Evolutionary conservation across 139 green algal genomes (phyloP), one percentile per base, ranked within the genome.

Genomic region (Micractinium conductrix): DNA sequence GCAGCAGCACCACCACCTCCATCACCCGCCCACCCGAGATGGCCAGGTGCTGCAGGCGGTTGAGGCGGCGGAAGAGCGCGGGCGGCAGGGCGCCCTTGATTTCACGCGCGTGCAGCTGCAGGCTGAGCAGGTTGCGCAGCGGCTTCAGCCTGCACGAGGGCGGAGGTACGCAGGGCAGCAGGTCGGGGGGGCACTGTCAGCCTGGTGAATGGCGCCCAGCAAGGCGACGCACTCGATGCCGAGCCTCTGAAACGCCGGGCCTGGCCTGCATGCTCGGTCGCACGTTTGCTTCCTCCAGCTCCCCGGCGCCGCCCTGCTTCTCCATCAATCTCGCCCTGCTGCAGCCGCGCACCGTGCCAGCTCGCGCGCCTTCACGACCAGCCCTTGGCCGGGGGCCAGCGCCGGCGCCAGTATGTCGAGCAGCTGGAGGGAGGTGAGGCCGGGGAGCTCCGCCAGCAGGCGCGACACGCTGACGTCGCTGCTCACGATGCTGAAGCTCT

Each of bases 61-160:
- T 63, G n/a, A 74, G 63, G 78, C 43, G 63, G 42, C 63, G 62
- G 63, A 84, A 75, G 62, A 84, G 78, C 3, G 79, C 62, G 33
- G 79, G 44, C 16, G 79, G 79, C 45, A 85, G 67, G 24, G 62
- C 62, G 67, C 79, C 79, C 19, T 67, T 67, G 48, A 85, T 85
- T 67, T 85, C 79, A 19, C 65, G 65, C 8, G 68, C 79, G 50
- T 70, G 48, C 79, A 85, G 79, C 62, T 74, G 79, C 79, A 85
- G 28, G 67, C 62, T 78, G 33, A 74, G 67, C 79, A 85, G 79
- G 79, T 85, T 85, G 65, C 79, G 69, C 67, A 85, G 67, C 65
- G 79, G 79, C 67, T 85, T 85, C 17, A 85, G 79, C 79, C 76
- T 82, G 76, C 53, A 62, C 53, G 19, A 62, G 53, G 53, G 53